These are phyloP conservation scores for Blastobotrys niveus DNA, from an alignment of 1,139 yeast genomes.

Conservation along the genomic window DNA sequence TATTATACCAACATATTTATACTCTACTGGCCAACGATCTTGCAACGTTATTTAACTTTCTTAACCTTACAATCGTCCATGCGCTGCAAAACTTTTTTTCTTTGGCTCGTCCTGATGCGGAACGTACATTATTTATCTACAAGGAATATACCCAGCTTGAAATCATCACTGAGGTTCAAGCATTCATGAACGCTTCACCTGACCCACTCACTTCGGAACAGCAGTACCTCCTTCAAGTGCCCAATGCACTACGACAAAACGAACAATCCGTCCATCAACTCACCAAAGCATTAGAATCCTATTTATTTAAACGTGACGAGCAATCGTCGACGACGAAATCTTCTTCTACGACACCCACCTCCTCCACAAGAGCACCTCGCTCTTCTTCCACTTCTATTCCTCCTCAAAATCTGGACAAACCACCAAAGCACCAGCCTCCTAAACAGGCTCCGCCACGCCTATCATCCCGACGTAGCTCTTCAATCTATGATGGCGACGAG, in stretches of 20 bases:
- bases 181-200: conserved; percentile 19
- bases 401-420: too few species aligned
- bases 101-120: conserved; percentile 25
- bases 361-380: too few species aligned
- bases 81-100: conserved; percentile 26
- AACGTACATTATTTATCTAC: conserved; percentile 25
- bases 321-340: background rate
- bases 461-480: background rate
- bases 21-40: conserved; percentile 24
- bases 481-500: too few species aligned
- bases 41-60: conserved; percentile 24
- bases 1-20: conserved; percentile 22
- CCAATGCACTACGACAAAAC: conserved; percentile 23
- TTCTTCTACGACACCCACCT: too few species aligned
- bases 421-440: background rate
- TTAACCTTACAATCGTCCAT: conserved; percentile 23
- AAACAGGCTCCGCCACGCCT: background rate
- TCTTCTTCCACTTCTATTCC: too few species aligned
- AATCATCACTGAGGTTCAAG: conserved; percentile 23
- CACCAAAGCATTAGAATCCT: conserved; percentile 25
- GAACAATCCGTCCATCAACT: conserved; percentile 21
- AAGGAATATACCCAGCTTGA: conserved; percentile 29
- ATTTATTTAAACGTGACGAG: conserved; percentile 17
- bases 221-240: conserved; percentile 21
- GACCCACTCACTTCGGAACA: conserved; percentile 17